Evolutionary conservation across 2,329 filamentous ascomycete genomes (phyloP), one percentile per base, ranked within the genome.

Genomic region (Hypoxylon sp.): DNA sequence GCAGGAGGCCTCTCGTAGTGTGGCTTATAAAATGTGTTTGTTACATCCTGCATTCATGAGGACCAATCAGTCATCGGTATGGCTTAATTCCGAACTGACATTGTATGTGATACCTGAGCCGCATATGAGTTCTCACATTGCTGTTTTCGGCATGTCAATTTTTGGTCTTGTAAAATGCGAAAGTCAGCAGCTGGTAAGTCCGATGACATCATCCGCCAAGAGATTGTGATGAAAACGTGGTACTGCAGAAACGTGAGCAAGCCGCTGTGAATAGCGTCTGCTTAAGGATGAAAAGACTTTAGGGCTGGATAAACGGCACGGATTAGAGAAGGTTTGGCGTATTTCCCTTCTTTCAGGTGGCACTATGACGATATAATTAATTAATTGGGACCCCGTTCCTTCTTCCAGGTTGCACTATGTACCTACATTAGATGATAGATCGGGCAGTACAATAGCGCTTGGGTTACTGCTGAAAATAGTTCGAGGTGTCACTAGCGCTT

Each of bases 51-150:
- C 23, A 41, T 50, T 17, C 21, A 32, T 30, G 23, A 36, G 43
- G 57, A n/a, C 64, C 64, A 67, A 67, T 67, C 50, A 51, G 36
- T 55, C 28, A 5, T 38, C 14, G 13, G 25, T 17, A 50, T 55
- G 19, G 38, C 1, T 38, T 43, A 43, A 49, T 28, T 53, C 30
- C 30, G 46, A n/a, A 49, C 23, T 7, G 43, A 25, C 17, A 21
- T 34, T 23, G n/a, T 32, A 19, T 36, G 19, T 32, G 32, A 38
- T 28, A 19, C 13, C 25, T 17, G 53, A 56, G 53, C 38, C 41
- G 52, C 38, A 41, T 41, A 30, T 17, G 38, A n/a, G 19, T 9
- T 11, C 7, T 43, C 17, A 21, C 19, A 43, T 17, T 43, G 38
- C 38, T 10, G 7, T 43, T 43, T n/a, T 17, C 38, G 38, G 38